Percentiles rank a stretch among this genome's conserved stretches.
Evolutionary conservation across 2,329 filamentous ascomycete species (phyloP).

Genomic region (Aspergillaceae sp.): DNA sequence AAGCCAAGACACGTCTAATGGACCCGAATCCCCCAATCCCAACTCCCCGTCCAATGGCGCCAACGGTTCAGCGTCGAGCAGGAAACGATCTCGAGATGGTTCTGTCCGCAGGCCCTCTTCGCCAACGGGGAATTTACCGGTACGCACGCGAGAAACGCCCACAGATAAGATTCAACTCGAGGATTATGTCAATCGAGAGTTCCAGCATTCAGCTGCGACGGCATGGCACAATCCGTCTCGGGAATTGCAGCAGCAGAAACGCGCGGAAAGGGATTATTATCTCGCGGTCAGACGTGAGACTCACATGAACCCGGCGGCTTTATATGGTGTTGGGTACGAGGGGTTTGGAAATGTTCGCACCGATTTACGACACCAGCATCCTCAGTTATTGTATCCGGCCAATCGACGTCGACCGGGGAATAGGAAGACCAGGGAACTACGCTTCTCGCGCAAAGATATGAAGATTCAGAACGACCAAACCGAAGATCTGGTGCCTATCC

Average conservation of each 20-base stretch:
- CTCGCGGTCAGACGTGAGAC: slow-evolving; percentile 53
- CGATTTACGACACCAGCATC: slow-evolving; percentile 55
- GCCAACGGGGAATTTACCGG: slow-evolving; percentile 19
- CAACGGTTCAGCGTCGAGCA: slow-evolving; percentile 44
- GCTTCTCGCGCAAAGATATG: slow-evolving; percentile 70
- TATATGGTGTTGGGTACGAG: slow-evolving; percentile 67
- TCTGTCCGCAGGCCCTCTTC: slow-evolving; percentile 34
- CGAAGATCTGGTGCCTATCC: slow-evolving; percentile 84
- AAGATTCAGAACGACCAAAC: slow-evolving; percentile 78
- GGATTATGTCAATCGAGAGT: slow-evolving; percentile 57
- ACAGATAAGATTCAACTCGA: slow-evolving; percentile 48
- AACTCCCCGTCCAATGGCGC: slow-evolving; percentile 27
- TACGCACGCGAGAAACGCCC: slow-evolving; percentile 34
- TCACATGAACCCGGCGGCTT: slow-evolving; percentile 47
- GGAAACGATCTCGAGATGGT: slow-evolving; percentile 54
- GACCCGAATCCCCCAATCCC: slow-evolving; percentile 15
- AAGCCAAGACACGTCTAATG: slow-evolving; percentile 21
- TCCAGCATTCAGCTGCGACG: slow-evolving; percentile 48
- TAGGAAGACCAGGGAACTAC: slow-evolving; percentile 63
- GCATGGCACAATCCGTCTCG: slow-evolving; percentile 46
- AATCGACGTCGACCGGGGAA: slow-evolving; percentile 69
- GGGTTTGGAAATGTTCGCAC: slow-evolving; percentile 85
- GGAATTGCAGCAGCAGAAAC: slow-evolving; percentile 54
- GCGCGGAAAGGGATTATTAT: slow-evolving; percentile 63
- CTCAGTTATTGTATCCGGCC: slow-evolving; percentile 68